Base-by-base conservation (phyloP, 192 early-diverging fungal species). In the Umbelopsis isabellina region DNA sequence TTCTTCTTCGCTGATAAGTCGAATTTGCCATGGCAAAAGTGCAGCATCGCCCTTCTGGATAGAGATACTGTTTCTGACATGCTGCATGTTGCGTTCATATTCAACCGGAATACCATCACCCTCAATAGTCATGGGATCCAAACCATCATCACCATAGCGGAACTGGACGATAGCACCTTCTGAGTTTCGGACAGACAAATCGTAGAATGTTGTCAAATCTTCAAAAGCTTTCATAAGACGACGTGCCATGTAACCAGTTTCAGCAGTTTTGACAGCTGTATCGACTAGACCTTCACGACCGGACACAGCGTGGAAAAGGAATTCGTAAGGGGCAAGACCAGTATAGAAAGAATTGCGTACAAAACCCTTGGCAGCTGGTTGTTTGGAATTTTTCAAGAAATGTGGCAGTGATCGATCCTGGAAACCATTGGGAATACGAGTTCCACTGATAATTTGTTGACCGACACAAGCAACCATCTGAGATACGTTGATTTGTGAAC, bases 391-490 rank as follows among this genome's bases (percentile, higher is more conserved):
- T 78, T 97, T 98, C 47, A 92, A 87, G 80, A 98, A 99, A 82
- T 97, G 95, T 16, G 98, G 98, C 72, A 99, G 78, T 1, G 96
- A 94, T 65, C 98, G 91, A 80, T 99, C 96, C 47, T 92, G 91
- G 77, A 99, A 99, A 53, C 98, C 98, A 78, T 98, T 88, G 15
- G 93, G 93, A 76, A 99, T 93, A 88, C 98, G 96, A 68, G 83
- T 91, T 55, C 94, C 94, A 77, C 91, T 94, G 79, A 99, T 95
- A 90, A 98, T 98, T 77, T 99, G 98, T 83, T 99, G 98, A 72
- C 97, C 98, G 69, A 99, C 98, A 90, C 95, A 97, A 69, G 97
- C 96, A 74, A 98, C 94, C 98, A 99, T 99, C 77, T 99, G 98
- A 27, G 94, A 98, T 72, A 98, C 97, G 85, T 99, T 99, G 79